Conservation (phyloP, 2,329 filamentous ascomycete genomes). For the Diplocarpon mali region DNA sequence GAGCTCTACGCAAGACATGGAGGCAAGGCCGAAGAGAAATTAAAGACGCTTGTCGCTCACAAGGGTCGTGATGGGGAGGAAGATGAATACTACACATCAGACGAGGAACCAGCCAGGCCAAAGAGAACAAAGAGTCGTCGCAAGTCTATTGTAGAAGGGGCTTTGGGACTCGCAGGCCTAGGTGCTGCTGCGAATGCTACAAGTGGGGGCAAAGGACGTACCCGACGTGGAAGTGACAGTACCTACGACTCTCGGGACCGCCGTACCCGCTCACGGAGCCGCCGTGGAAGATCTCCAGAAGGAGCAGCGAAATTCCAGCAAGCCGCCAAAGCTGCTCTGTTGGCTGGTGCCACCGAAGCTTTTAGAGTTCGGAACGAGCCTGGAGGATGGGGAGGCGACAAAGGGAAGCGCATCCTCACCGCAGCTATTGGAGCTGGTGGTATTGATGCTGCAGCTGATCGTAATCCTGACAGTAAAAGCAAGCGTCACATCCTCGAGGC, state of each 20-base stretch:
- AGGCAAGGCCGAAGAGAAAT: conserved; percentile 29
- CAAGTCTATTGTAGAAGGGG: conserved; percentile 54
- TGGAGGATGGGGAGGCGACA: conserved; percentile 81
- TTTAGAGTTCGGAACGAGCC: conserved; percentile 84
- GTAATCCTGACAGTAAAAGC: conserved; percentile 58
- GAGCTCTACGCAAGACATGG: conserved; percentile 49
- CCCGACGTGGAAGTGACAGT: conserved; percentile 30
- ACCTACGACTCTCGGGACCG: conserved; percentile 36
- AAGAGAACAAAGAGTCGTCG: conserved; percentile 41
- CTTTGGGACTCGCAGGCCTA: conserved; percentile 49
- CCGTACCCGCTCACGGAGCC: conserved; percentile 42
- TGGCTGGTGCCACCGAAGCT: conserved; percentile 84
- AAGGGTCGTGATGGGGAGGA: conserved; percentile 42
- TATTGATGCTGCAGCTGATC: conserved; percentile 63
- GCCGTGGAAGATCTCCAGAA: conserved; percentile 38
- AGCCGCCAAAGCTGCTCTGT: conserved; percentile 79
- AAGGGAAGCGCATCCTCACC: conserved; percentile 83
- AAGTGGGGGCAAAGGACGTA: conserved; percentile 36
- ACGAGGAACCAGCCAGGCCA: conserved; percentile 40
- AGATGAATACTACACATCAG: conserved; percentile 42
- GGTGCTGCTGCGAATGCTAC: conserved; percentile 50
- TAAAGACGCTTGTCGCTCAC: conserved; percentile 42
- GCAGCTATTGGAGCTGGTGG: conserved; percentile 78
- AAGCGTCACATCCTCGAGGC: conserved; percentile 79
- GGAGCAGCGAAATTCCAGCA: conserved; percentile 60